Percentiles rank a stretch among this genome's conserved stretches.
These are phyloP conservation scores for Amanita pallidorosea DNA, from an alignment of 768 basidiomycete genomes.

Conservation along the genomic window DNA sequence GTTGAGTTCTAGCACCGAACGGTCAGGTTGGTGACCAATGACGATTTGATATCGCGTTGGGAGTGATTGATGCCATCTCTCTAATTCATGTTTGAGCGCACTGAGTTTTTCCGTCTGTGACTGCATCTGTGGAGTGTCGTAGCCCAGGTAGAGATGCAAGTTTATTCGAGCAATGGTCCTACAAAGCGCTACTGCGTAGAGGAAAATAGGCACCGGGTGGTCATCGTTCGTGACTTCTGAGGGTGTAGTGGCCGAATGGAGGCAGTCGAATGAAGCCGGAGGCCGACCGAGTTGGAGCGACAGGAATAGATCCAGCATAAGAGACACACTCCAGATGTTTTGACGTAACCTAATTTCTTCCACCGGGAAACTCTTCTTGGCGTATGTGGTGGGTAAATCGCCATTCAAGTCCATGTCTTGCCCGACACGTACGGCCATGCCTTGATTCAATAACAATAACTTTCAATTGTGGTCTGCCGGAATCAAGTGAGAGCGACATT, in stretches of 20 bases:
- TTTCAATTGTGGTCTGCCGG: background rate
- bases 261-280: constrained; percentile 13
- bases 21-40: constrained; percentile 14
- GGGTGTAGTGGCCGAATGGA: constrained; percentile 7
- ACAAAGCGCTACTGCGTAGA: constrained; percentile 12
- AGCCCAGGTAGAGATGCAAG: constrained; percentile 16
- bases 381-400: background rate
- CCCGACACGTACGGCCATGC: constrained; percentile 13
- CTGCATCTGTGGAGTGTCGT: constrained; percentile 6
- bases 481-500: background rate
- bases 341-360: constrained; percentile 10
- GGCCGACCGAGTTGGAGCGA: constrained; percentile 18
- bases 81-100: constrained; percentile 13
- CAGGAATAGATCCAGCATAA: constrained; percentile 16
- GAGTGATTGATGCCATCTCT: constrained; percentile 16
- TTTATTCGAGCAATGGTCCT: constrained; percentile 17
- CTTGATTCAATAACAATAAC: background rate
- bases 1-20: constrained; percentile 17
- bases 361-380: background rate
- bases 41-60: constrained; percentile 16
- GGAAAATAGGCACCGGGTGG: constrained; percentile 11
- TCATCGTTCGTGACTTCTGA: constrained; percentile 1
- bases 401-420: constrained; percentile 14
- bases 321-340: constrained; percentile 16
- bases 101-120: constrained; percentile 8